phyloP scores from a whole-genome alignment of 2,329 filamentous ascomycete genomes.

The Hypomyces rosellus region DNA sequence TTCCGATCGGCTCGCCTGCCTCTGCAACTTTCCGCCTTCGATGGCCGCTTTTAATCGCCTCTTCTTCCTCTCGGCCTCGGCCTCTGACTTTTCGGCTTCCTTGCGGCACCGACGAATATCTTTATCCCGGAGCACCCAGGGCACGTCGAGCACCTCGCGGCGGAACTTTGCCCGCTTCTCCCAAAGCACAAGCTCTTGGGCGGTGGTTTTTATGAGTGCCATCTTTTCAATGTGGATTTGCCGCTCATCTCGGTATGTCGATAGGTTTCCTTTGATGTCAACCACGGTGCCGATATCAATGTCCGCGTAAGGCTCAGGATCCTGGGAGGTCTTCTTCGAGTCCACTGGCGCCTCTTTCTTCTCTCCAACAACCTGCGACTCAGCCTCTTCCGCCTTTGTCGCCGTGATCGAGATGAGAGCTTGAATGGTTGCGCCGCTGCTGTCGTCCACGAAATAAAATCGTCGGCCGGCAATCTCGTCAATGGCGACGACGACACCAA shows the following conservation, averaged over 20 bases:
- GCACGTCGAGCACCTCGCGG: constrained; percentile 40
- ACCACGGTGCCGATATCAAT: constrained; percentile 49
- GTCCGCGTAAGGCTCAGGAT: constrained; percentile 16
- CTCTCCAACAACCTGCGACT: not conserved
- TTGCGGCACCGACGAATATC: constrained; percentile 45
- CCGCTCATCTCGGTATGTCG: constrained; percentile 39
- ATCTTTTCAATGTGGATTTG: constrained; percentile 50
- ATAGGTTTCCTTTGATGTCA: constrained; percentile 50
- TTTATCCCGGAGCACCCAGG: constrained; percentile 48
- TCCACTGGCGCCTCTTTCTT: constrained; percentile 7
- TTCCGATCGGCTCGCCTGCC: not conserved
- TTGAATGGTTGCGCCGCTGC: constrained; percentile 55
- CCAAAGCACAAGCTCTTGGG: constrained; percentile 55
- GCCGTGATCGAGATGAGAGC: constrained; percentile 12
- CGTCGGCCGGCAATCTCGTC: constrained; percentile 42
- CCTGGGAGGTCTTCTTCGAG: constrained; percentile 6
- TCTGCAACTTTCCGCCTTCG: constrained; percentile 3
- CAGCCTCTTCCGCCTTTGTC: not conserved
- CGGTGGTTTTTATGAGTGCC: constrained; percentile 42
- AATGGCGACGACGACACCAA: constrained; percentile 62
- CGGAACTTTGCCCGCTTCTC: constrained; percentile 46
- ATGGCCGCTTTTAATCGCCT: constrained; percentile 17
- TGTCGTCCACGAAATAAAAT: constrained; percentile 58
- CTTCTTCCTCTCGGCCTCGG: constrained; percentile 21
- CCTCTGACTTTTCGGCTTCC: constrained; percentile 35